phyloP scores from a whole-genome alignment of 2,329 filamentous ascomycete species.

The Rutstroemia sp. region DNA sequence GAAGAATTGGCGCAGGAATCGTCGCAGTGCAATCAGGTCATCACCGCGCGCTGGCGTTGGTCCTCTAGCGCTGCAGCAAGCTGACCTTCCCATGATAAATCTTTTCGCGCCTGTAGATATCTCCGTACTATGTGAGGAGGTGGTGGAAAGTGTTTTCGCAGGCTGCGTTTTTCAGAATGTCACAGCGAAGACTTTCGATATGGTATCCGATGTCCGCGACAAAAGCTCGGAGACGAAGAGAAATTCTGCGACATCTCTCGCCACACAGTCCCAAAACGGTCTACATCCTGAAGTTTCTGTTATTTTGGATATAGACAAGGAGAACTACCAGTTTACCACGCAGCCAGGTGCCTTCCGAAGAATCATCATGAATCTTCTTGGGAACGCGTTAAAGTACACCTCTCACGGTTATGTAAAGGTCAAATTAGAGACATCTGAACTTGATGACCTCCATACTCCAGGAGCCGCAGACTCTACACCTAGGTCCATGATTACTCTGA shows the following conservation, averaged over 20 bases:
- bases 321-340: slow-evolving; percentile 36
- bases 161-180: slow-evolving; percentile 29
- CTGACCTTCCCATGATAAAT: slow-evolving; percentile 30
- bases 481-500: slow-evolving; percentile 43
- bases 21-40: slow-evolving; percentile 8
- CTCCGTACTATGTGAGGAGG: slow-evolving; percentile 29
- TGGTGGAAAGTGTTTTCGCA: slow-evolving; percentile 30
- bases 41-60: slow-evolving; percentile 1
- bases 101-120: slow-evolving; percentile 29
- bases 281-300: slow-evolving; percentile 23
- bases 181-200: slow-evolving; percentile 27
- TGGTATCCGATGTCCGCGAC: slow-evolving; percentile 21
- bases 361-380: slow-evolving; percentile 56
- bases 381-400: slow-evolving; percentile 58
- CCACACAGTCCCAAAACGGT: background rate
- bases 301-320: slow-evolving; percentile 24
- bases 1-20: slow-evolving; percentile 27
- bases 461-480: slow-evolving; percentile 16
- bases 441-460: slow-evolving; percentile 21
- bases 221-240: slow-evolving; percentile 7
- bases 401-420: slow-evolving; percentile 44
- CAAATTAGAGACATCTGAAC: slow-evolving; percentile 19
- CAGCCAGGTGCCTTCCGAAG: slow-evolving; percentile 45
- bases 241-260: background rate
- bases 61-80: slow-evolving; percentile 19